Base-by-base conservation (phyloP, 345 rosid genomes). In the Murraya paniculata region DNA sequence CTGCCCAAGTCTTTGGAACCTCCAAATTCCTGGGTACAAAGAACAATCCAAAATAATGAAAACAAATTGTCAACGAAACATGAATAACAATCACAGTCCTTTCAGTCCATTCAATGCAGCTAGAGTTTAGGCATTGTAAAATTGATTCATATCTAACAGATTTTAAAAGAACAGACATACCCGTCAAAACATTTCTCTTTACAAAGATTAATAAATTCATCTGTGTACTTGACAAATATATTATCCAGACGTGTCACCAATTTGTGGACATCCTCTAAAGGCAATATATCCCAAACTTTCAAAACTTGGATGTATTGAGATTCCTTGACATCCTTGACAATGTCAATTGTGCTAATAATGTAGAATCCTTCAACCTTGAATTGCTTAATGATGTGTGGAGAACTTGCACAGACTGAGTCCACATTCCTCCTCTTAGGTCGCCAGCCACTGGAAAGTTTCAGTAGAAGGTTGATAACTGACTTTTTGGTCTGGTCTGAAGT, bases 201-300 rank as follows among this genome's bases (percentile, higher is more conserved):
- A 84, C 94, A 90, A 8, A 65, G 82, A 13, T 75, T 75, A 30
- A 89, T 73, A 77, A 79, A 89, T 60, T 85, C 89, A 65, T 84
- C 82, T 9, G 82, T 84, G 72, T 80, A 84, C 50, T 67, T 78
- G 38, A 31, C 67, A 77, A 87, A 90, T 19, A 85, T 76, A 36
- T 73, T 66, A 73, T 87, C 89, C 4, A 89, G 82, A 57, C 88
- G 85, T 79, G 84, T 85, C 36, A 73, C 89, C 81, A 85, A 62
- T 72, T 77, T 82, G 2, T 48, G 79, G 58, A 81, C 77, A 69
- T 89, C 87, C 72, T 84, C 87, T 27, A 69, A 68, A 4, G 87
- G 87, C 74, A 89, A 39, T 74, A 90, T 62, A 73, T 90, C 92
- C 92, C 92, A 90, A 28, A 85, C 82, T 83, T 82, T 90, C 80